Conservation (phyloP, 768 basidiomycete genomes). For the Neoboletus brunneissimus region DNA sequence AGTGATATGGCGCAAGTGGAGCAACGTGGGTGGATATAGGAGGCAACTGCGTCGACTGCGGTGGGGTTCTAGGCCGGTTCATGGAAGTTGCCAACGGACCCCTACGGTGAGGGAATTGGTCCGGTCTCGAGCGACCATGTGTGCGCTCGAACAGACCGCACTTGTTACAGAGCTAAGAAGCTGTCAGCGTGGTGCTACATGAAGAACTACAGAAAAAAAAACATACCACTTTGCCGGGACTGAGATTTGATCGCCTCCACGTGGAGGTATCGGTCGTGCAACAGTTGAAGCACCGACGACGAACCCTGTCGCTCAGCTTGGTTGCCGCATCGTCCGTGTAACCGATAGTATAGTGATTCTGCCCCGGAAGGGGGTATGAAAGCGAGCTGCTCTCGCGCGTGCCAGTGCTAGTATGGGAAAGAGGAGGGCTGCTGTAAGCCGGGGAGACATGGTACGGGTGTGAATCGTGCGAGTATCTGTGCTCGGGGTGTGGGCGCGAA, state of each 20-base stretch:
- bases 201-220: not conserved
- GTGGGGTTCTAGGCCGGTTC: constrained; percentile 47
- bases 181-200: constrained; percentile 6
- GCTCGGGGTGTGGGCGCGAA: constrained; percentile 26
- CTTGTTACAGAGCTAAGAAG: constrained; percentile 49
- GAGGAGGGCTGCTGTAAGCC: constrained; percentile 26
- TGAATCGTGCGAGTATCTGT: constrained; percentile 34
- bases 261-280: constrained; percentile 83
- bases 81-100: constrained; percentile 60
- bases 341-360: constrained; percentile 38
- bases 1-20: constrained; percentile 46
- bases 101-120: constrained; percentile 79
- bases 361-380: constrained; percentile 38
- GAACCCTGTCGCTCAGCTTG: constrained; percentile 73
- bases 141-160: constrained; percentile 81
- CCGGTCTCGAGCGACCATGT: constrained; percentile 73
- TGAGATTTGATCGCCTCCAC: constrained; percentile 74
- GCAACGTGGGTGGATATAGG: constrained; percentile 43
- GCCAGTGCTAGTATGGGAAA: constrained; percentile 22
- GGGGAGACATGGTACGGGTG: constrained; percentile 31
- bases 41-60: constrained; percentile 42
- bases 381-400: constrained; percentile 29
- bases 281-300: constrained; percentile 80
- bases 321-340: constrained; percentile 80
- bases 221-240: constrained; percentile 73